These are phyloP conservation scores for Kodamaea suecica DNA, from an alignment of 1,139 yeast species.

Conservation along the genomic window DNA sequence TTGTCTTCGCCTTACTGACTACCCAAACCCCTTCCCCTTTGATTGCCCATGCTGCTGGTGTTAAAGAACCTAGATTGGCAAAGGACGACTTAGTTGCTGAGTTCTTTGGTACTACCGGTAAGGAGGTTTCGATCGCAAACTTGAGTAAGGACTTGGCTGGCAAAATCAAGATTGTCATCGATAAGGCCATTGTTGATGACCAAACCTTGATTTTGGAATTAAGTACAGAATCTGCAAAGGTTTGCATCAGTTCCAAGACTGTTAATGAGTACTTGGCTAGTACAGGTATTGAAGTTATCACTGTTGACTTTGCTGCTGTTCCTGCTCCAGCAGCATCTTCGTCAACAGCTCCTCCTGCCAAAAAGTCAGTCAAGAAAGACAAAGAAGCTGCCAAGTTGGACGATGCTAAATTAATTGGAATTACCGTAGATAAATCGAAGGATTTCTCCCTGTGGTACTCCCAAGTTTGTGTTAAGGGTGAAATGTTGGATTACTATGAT, in stretches of 20 bases:
- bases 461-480: constrained; percentile 92
- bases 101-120: constrained; percentile 61
- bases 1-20: constrained; percentile 70
- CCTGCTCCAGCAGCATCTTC: constrained; percentile 37
- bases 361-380: constrained; percentile 27
- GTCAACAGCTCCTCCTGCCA: constrained; percentile 26
- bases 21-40: constrained; percentile 67
- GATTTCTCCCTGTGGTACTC: constrained; percentile 98
- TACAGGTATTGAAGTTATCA: constrained; percentile 52
- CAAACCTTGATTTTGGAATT: constrained; percentile 51
- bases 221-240: constrained; percentile 57
- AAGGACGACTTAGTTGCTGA: constrained; percentile 72
- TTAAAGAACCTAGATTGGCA: constrained; percentile 86
- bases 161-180: constrained; percentile 66
- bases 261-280: constrained; percentile 52
- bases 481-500: constrained; percentile 97
- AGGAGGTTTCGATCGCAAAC: constrained; percentile 64
- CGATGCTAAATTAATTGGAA: constrained; percentile 92
- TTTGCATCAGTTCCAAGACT: constrained; percentile 52
- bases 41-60: constrained; percentile 66
- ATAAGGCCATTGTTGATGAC: constrained; percentile 47
- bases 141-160: constrained; percentile 53
- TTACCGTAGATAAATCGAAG: constrained; percentile 85
- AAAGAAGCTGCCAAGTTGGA: constrained; percentile 59
- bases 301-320: constrained; percentile 58